These are phyloP conservation scores for Beauveria scarabaeidicola DNA, from an alignment of 2,329 filamentous ascomycete species.

Conservation along the genomic window DNA sequence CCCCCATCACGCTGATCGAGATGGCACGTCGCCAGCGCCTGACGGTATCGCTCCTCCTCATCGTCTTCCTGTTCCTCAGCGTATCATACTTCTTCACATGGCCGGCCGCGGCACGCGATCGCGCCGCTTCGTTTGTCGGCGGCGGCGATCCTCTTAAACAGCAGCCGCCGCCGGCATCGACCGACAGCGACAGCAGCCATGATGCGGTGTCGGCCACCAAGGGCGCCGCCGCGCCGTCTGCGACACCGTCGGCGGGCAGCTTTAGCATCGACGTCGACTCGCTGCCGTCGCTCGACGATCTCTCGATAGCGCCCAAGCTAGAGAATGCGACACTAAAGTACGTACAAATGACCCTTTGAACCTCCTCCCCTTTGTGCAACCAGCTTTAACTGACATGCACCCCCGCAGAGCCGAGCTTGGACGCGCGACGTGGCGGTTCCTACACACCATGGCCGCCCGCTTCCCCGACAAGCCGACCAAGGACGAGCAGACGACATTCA, in stretches of 20 bases:
- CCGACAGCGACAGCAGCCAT: background rate
- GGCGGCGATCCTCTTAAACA: background rate
- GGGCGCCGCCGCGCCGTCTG: conserved; percentile 14
- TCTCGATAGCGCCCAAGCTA: conserved; percentile 69
- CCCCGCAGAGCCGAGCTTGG: conserved; percentile 51
- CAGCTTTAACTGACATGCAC: background rate
- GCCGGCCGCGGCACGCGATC: conserved; percentile 13
- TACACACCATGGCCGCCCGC: conserved; percentile 63
- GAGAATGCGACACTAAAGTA: conserved; percentile 77
- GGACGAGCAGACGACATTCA: conserved; percentile 54
- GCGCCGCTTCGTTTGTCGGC: background rate
- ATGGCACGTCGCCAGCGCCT: conserved; percentile 49
- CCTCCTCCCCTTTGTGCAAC: background rate
- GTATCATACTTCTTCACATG: conserved; percentile 46
- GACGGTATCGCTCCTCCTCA: conserved; percentile 44
- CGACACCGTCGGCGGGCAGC: conserved; percentile 16
- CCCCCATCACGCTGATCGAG: conserved; percentile 4
- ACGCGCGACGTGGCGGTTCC: conserved; percentile 59
- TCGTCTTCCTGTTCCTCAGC: conserved; percentile 47
- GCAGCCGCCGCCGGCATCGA: background rate
- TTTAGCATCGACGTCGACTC: conserved; percentile 32
- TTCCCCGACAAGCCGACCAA: conserved; percentile 57
- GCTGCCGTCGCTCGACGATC: conserved; percentile 49
- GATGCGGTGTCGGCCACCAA: conserved; percentile 18
- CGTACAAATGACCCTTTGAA: background rate